phyloP scores from a whole-genome alignment of 768 basidiomycete species.

The Termitomyces sp. region DNA sequence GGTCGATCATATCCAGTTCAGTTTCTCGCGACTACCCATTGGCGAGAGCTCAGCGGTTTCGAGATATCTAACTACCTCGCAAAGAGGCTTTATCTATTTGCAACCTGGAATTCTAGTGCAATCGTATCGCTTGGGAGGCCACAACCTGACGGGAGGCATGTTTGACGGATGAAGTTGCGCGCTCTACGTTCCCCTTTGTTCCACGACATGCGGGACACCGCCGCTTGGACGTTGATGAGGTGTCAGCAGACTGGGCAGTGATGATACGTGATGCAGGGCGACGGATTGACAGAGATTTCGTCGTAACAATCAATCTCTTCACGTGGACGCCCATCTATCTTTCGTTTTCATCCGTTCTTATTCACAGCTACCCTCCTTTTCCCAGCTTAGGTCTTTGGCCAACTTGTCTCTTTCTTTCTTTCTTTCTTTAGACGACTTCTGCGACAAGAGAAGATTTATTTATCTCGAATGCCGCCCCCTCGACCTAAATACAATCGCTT shows the following conservation, averaged over 20 bases:
- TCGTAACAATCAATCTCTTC: background rate
- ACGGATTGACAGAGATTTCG: background rate
- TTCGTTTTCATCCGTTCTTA: background rate
- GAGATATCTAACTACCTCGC: background rate
- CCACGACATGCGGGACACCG: background rate
- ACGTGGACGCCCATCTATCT: background rate
- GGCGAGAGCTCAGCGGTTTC: background rate
- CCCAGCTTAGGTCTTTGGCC: background rate
- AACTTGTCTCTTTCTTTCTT: conserved; percentile 5
- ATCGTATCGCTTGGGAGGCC: background rate
- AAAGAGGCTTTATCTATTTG: background rate
- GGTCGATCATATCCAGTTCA: background rate
- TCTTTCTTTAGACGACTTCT: background rate
- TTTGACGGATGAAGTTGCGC: background rate
- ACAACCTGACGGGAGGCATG: background rate
- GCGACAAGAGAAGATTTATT: conserved; percentile 1
- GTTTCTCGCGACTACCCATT: background rate
- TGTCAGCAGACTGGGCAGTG: background rate
- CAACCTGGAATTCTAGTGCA: background rate
- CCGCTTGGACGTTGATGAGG: background rate
- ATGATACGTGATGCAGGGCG: background rate
- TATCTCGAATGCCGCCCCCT: conserved; percentile 6
- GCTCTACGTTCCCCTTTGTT: background rate
- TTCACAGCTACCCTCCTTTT: background rate
- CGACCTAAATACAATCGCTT: conserved; percentile 10